A percentile compares a stretch with the other conserved stretches of the same genome.
These are phyloP conservation scores for Arthroderma sp. DNA, from an alignment of 2,329 filamentous ascomycete genomes.

Conservation along the genomic window DNA sequence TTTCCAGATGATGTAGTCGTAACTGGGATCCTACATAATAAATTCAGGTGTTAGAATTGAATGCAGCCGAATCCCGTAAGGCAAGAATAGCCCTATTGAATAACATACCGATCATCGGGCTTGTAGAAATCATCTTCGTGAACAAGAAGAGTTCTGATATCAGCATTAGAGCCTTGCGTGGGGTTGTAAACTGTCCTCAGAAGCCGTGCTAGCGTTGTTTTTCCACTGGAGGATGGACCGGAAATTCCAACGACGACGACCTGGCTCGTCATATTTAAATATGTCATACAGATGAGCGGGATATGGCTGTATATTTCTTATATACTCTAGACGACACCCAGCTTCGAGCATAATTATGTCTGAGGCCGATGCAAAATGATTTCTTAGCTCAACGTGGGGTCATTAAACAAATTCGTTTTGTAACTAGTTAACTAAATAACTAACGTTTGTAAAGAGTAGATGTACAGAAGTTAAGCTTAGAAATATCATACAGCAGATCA, in stretches of 20 bases:
- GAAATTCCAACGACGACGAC: constrained; percentile 54
- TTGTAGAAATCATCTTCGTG: constrained; percentile 96
- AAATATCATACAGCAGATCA: no score
- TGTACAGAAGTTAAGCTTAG: no score
- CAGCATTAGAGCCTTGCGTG: neutral
- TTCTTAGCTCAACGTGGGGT: no score
- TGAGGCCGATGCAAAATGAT: no score
- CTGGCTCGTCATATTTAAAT: neutral
- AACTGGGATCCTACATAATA: constrained; percentile 30
- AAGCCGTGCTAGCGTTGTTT: constrained; percentile 81
- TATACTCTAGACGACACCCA: no score
- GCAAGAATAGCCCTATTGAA: neutral
- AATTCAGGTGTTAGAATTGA: neutral
- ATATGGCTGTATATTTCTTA: no score
- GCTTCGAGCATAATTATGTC: no score
- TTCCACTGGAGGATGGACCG: constrained; percentile 83
- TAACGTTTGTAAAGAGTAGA: no score
- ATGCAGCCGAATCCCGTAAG: neutral
- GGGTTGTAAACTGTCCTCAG: constrained; percentile 66
- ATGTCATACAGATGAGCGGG: neutral
- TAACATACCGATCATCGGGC: constrained; percentile 53
- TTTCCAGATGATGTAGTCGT: constrained; percentile 38
- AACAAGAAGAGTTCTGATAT: constrained; percentile 52
- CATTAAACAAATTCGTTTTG: no score
- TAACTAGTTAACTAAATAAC: no score